Conservation (phyloP, 768 basidiomycete genomes). For the Piloderma croceum region DNA sequence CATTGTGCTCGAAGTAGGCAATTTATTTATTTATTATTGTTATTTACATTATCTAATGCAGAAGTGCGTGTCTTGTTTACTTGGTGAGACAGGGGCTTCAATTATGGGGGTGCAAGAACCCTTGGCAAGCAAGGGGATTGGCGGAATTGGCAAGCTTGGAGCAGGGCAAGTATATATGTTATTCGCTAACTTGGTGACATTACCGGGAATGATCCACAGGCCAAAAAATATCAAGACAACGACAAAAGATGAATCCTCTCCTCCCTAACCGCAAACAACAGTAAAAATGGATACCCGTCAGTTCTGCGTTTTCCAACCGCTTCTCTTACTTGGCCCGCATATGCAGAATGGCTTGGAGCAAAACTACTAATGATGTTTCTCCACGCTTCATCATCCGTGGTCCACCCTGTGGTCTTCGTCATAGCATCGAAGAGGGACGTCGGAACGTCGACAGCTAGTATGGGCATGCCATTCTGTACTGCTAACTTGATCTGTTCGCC, state of each 20-base stretch:
- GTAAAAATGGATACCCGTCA: conserved; percentile 57
- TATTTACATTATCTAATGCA: no score
- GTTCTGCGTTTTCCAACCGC: conserved; percentile 53
- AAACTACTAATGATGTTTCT: conserved; percentile 50
- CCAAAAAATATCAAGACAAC: conserved; percentile 27
- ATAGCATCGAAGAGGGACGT: conserved; percentile 57
- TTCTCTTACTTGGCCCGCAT: conserved; percentile 66
- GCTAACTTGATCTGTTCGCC: conserved; percentile 52
- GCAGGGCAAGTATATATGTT: no score
- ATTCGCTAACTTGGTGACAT: no score
- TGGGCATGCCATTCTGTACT: conserved; percentile 55
- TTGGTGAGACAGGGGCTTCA: no score
- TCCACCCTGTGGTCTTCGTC: conserved; percentile 53
- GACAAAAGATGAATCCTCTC: conserved; percentile 61
- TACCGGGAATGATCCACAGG: no score
- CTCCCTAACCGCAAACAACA: conserved; percentile 64
- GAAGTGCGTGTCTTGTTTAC: no score
- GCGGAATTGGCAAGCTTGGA: no score
- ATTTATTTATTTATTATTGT: no score
- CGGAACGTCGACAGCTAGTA: conserved; percentile 68
- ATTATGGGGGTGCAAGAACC: no score
- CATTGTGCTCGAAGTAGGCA: no score
- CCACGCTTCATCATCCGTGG: conserved; percentile 74
- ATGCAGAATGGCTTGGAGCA: conserved; percentile 51
- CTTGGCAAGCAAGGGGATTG: no score